Evolutionary conservation across 2,329 filamentous ascomycete genomes (phyloP), one percentile per base, ranked within the genome.

Genomic region (Raffaelea albimanens): DNA sequence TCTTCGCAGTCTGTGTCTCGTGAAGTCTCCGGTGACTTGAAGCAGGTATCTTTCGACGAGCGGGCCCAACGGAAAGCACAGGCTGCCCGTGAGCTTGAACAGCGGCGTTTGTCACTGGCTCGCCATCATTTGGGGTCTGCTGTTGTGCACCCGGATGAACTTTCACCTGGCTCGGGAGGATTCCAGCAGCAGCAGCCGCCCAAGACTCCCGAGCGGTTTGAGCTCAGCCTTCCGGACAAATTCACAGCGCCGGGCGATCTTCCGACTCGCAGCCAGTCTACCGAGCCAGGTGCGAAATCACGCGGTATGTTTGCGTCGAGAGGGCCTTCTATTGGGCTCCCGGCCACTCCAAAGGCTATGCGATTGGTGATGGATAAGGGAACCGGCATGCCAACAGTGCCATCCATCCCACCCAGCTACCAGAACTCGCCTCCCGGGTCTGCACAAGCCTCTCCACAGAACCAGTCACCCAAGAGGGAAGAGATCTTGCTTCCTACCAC

Each of bases 301-400:
- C 65, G 66, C 52, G 72, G 68, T 60, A 75, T 76, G 61, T 73
- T 72, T 52, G 69, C 70, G 14, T 64, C 63, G 45, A 67, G 61
- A 50, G 63, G 63, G 1, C 70, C 75, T 1, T 73, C 77, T 5
- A 75, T 91, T 45, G 90, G 89, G 1, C 75, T 95, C n/a, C 89
- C 91, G 14, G 87, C 89, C 2, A 96, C 90, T 1, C 90, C 91
- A 25, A 83, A 87, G 67, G 89, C 89, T 1, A 95, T 96, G 89
- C 80, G 85, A 19, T 80, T 94, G 2, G 80, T 87, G 40, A 81
- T 91, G 55, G 76, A 79, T 54, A 65, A 72, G 2, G 75, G 82
- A 49, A 68, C 72, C 39, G 57, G 56, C 40, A 52, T 48, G 23
- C 61, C 54, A 49, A 61, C 82, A n/a, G 67, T 79, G 4, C 76